These are phyloP conservation scores for Colletotrichum shisoi DNA, from an alignment of 2,329 filamentous ascomycete genomes.

Conservation along the genomic window DNA sequence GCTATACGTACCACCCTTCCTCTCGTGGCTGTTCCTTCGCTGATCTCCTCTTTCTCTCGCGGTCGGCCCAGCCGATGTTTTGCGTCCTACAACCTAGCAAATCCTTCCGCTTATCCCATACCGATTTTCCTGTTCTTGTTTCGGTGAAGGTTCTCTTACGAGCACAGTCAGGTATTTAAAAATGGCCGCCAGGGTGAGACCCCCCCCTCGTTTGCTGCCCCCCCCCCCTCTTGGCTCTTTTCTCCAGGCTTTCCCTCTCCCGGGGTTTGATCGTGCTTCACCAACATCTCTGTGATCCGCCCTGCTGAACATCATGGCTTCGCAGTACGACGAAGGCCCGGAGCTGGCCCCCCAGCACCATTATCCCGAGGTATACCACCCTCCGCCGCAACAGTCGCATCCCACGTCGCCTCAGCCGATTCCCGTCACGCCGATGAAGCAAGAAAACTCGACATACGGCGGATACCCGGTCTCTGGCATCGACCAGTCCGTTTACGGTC, in stretches of 20 bases:
- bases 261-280: not conserved
- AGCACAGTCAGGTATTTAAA: conserved; percentile 25
- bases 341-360: conserved; percentile 33
- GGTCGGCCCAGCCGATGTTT: conserved; percentile 8
- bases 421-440: conserved; percentile 29
- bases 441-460: conserved; percentile 29
- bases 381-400: conserved; percentile 15
- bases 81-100: conserved; percentile 15
- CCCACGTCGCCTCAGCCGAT: conserved; percentile 22
- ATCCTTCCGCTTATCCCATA: conserved; percentile 6
- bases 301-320: conserved; percentile 17
- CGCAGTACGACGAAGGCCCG: conserved; percentile 37
- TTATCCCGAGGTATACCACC: conserved; percentile 35
- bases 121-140: not conserved
- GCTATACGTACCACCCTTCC: conserved; percentile 14
- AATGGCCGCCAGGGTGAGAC: conserved; percentile 32
- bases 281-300: conserved; percentile 3
- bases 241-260: conserved; percentile 12
- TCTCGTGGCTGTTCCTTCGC: conserved; percentile 23
- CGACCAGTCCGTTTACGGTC: conserved; percentile 31
- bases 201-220: not conserved
- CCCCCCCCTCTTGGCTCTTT: conserved; percentile 5
- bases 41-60: conserved; percentile 10
- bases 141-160: conserved; percentile 6
- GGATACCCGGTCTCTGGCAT: conserved; percentile 19